These are phyloP conservation scores for Akanthomyces dipterigenus DNA, from an alignment of 2,329 filamentous ascomycete species.

Conservation along the genomic window DNA sequence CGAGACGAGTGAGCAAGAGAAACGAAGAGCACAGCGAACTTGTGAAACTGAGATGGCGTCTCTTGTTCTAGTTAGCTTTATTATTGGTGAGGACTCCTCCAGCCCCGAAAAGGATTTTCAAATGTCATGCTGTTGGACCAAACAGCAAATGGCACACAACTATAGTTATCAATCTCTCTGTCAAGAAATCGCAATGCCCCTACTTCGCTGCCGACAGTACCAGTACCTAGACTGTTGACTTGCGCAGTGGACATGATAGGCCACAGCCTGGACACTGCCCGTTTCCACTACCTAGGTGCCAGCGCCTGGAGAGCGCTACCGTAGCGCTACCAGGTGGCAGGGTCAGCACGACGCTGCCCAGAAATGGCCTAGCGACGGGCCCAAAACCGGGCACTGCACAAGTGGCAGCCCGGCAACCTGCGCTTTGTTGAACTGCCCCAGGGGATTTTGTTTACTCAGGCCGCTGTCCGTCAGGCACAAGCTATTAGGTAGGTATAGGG, in stretches of 20 bases:
- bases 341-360: neutral
- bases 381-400: neutral
- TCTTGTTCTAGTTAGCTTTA: neutral
- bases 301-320: neutral
- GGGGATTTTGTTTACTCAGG: slow-evolving; percentile 10
- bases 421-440: neutral
- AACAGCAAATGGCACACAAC: too few relatives aligned
- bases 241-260: neutral
- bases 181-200: too few relatives aligned
- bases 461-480: neutral
- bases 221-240: neutral
- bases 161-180: too few relatives aligned
- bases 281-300: neutral
- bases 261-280: neutral
- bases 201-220: too few relatives aligned
- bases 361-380: neutral
- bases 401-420: slow-evolving; percentile 10
- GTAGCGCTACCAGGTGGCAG: neutral
- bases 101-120: neutral
- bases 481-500: neutral
- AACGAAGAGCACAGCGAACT: neutral
- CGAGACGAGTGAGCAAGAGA: too few relatives aligned
- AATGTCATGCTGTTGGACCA: too few relatives aligned
- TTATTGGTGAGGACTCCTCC: neutral
- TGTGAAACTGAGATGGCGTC: neutral